Evolutionary conservation across 345 rosid species (phyloP).

Genomic region (Salix exigua): DNA sequence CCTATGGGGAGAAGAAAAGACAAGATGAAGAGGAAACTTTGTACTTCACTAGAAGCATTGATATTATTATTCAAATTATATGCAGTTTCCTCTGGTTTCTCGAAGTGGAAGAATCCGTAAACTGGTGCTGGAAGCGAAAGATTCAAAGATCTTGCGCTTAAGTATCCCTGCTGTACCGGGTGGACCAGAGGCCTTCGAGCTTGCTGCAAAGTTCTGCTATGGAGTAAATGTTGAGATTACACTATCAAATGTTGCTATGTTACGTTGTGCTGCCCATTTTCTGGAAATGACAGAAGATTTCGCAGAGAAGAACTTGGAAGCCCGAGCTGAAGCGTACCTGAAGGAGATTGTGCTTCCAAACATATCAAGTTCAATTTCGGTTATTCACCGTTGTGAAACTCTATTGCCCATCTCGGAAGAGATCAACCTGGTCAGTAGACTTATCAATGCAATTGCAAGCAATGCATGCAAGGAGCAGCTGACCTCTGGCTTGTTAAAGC

Average conservation of each 20-base stretch:
- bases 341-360: slow-evolving; percentile 62
- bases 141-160: slow-evolving; percentile 54
- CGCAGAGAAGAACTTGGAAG: slow-evolving; percentile 66
- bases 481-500: slow-evolving; percentile 83
- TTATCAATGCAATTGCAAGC: slow-evolving; percentile 67
- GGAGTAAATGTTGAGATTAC: slow-evolving; percentile 72
- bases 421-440: slow-evolving; percentile 59
- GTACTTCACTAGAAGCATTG: not conserved
- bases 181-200: slow-evolving; percentile 84
- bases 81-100: slow-evolving; percentile 91
- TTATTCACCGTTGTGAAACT: slow-evolving; percentile 72
- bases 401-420: slow-evolving; percentile 77
- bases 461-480: slow-evolving; percentile 96
- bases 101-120: slow-evolving; percentile 84
- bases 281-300: slow-evolving; percentile 93
- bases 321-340: slow-evolving; percentile 59
- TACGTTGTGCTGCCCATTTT: slow-evolving; percentile 66
- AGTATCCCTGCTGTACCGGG: slow-evolving; percentile 67
- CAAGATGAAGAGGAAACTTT: not conserved
- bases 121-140: slow-evolving; percentile 63
- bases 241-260: slow-evolving; percentile 60
- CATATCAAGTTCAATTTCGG: slow-evolving; percentile 63
- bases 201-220: slow-evolving; percentile 96
- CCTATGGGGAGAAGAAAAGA: not conserved
- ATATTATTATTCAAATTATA: slow-evolving; percentile 3